Evolutionary conservation across 2,329 filamentous ascomycete genomes (phyloP).

Genomic region (Diplodia seriata): DNA sequence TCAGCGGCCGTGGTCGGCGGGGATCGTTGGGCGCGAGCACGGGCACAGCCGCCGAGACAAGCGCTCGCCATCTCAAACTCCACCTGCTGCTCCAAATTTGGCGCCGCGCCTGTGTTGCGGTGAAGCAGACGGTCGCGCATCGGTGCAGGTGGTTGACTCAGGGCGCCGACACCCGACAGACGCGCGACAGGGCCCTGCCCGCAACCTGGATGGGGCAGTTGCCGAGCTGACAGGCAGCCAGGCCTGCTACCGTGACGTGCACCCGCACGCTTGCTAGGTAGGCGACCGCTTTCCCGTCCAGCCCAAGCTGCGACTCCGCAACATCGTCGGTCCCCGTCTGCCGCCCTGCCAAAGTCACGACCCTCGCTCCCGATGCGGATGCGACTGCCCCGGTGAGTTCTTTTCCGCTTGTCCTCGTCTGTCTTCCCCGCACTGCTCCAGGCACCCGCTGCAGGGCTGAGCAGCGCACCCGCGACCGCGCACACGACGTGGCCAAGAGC

Average conservation of each 20-base stretch:
- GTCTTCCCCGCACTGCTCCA: not conserved
- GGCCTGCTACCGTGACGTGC: slow-evolving; percentile 16
- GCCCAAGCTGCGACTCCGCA: slow-evolving; percentile 15
- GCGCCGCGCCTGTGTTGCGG: slow-evolving; percentile 20
- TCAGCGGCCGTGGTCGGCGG: not conserved
- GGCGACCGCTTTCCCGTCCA: slow-evolving; percentile 2
- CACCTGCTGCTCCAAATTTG: slow-evolving; percentile 4
- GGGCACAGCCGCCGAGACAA: slow-evolving; percentile 5
- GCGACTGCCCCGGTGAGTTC: not conserved
- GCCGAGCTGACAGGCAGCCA: not conserved
- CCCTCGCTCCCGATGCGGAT: not conserved
- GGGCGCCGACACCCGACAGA: slow-evolving; percentile 2
- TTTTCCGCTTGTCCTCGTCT: not conserved
- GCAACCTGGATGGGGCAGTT: not conserved
- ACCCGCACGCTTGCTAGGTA: not conserved
- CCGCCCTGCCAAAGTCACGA: not conserved
- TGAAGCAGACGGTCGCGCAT: slow-evolving; percentile 5
- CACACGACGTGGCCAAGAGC: not conserved
- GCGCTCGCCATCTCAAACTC: slow-evolving; percentile 11
- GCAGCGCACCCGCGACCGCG: slow-evolving; percentile 15
- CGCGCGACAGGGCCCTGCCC: slow-evolving; percentile 11
- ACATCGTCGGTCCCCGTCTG: slow-evolving; percentile 7
- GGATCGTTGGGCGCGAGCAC: slow-evolving; percentile 5
- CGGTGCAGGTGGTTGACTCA: slow-evolving; percentile 15
- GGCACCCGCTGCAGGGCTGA: slow-evolving; percentile 12